Base-by-base conservation (phyloP, 805 yeast genomes). In the Candida awuae region DNA sequence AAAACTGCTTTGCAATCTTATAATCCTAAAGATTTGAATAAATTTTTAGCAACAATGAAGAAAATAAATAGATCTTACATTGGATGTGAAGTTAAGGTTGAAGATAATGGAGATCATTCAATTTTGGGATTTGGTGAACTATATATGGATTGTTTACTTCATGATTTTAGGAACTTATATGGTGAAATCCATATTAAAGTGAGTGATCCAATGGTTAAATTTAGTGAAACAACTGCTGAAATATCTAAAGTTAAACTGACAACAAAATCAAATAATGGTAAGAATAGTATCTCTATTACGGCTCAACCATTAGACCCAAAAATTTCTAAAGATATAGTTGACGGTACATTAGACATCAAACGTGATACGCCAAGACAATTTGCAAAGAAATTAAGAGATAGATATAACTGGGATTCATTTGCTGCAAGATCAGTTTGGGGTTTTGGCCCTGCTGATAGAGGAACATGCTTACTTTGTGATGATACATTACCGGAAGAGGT, bases 91-190 rank as follows among this genome's bases (percentile, higher is more conserved):
- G 64, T 84, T n/a, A 75, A 71, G 46, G 85, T 82, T 1, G 95
- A 86, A 55, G 94, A 84, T 48, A 81, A 88, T 37, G 96, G 97
- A 2, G 97, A 87, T 50, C 85, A 82, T 54, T 77, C 78, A 1
- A 56, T 92, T 0, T 52, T 78, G 20, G 96, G 92, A 0, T 74
- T 85, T 8, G 98, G 98, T 6, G 97, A 92, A 53, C 51, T 90
- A 14, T 85, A 84, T 53, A 56, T 92, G 59, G 97, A 92, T 57
- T 84, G 92, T 49, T 62, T 83, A 18, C 59, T 92, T 29, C 83
- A 80, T 55, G 96, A 86, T 52, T 59, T 92, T 32, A 65, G 97
- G 46, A 56, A 65, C 20, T 63, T 73, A 23, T 82, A 75, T 50
- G 70, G 81, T 0, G 73, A 72, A 17, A 68, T 87, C 29, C 82